Base-by-base conservation (phyloP, 768 basidiomycete species). In the Clitopilus hobsonii region DNA sequence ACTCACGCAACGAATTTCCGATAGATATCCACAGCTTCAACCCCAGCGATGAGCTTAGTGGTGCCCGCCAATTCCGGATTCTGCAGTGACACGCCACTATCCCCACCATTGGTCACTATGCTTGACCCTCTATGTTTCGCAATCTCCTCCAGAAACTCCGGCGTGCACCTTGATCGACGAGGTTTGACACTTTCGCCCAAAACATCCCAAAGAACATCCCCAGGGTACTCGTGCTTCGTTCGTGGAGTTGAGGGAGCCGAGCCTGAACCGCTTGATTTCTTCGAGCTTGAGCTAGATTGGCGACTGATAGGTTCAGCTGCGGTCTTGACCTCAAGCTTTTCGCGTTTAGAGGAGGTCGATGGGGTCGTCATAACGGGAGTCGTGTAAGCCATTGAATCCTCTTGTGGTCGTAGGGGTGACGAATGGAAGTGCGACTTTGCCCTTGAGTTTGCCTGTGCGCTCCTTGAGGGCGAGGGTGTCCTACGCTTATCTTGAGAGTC, bases 121-220 rank as follows among this genome's bases (percentile, higher is more conserved):
- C 5, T 45, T 11, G 14, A 16, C 8, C 41, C 41, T 45, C n/a
- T 18, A 20, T 45, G 16, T 53, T 65, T 63, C 13, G 76, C 69
- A 51, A 75, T 65, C 49, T 72, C 70, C 54, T 74, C 71, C 60
- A 80, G 58, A 57, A 76, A 80, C 59, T 77, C 79, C 16, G 77
- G 74, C 8, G 71, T 59, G 57, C 78, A 80, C 53, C 68, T 67
- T 20, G 72, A 74, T 36, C 74, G 74, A 51, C 76, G 74, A 16
- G 41, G 41, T 20, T 45, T 45, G 30, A 72, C 69, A 49, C 70
- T 63, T 52, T 69, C 69, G 53, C 72, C 73, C 30, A 72, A 62
- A 61, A 72, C 65, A 41, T 60, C 64, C 29, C 65, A 63, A 48
- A 75, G 65, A 22, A 65, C 62, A 24, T 71, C 72, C 26, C 64